Conservation (phyloP, 2,329 filamentous ascomycete genomes). For the Fusarium burgessii region DNA sequence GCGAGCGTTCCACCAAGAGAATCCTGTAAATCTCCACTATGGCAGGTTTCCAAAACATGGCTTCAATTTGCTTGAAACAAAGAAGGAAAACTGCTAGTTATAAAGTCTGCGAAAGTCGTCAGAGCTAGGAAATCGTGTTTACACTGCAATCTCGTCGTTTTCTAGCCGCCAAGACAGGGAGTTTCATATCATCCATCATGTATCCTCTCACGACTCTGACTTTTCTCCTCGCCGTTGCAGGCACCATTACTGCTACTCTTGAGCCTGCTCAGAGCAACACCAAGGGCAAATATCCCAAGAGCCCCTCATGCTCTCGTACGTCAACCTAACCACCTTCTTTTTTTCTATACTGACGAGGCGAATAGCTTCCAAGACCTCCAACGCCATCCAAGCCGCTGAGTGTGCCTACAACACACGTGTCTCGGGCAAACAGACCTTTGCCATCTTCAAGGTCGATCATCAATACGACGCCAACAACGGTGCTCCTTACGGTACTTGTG, state of each 20-base stretch:
- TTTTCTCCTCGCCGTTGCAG: conserved; percentile 37
- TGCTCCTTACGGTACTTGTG: conserved; percentile 42
- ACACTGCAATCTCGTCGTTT: neutral
- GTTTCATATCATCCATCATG: conserved; percentile 23
- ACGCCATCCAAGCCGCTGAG: conserved; percentile 44
- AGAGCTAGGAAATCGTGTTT: neutral
- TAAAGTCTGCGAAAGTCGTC: conserved; percentile 2
- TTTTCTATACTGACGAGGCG: neutral
- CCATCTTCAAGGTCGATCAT: conserved; percentile 42
- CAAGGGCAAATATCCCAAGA: conserved; percentile 42
- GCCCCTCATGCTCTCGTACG: conserved; percentile 38
- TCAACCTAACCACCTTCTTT: rapidly evolving
- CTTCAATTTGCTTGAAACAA: conserved; percentile 32
- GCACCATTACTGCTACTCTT: conserved; percentile 40
- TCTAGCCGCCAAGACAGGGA: neutral
- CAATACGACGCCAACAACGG: conserved; percentile 43
- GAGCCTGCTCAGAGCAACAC: conserved; percentile 43
- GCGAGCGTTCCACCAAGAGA: conserved; percentile 1
- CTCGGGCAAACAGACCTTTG: conserved; percentile 43
- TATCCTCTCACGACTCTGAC: conserved; percentile 37
- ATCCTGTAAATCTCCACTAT: conserved; percentile 9
- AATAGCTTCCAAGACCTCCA: conserved; percentile 40
- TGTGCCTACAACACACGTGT: conserved; percentile 45
- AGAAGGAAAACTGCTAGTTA: neutral
- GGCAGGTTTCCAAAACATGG: conserved; percentile 24